Evolutionary conservation across 768 basidiomycete species (phyloP), one percentile per base, ranked within the genome.

Genomic region (Cystofilobasidium macerans): DNA sequence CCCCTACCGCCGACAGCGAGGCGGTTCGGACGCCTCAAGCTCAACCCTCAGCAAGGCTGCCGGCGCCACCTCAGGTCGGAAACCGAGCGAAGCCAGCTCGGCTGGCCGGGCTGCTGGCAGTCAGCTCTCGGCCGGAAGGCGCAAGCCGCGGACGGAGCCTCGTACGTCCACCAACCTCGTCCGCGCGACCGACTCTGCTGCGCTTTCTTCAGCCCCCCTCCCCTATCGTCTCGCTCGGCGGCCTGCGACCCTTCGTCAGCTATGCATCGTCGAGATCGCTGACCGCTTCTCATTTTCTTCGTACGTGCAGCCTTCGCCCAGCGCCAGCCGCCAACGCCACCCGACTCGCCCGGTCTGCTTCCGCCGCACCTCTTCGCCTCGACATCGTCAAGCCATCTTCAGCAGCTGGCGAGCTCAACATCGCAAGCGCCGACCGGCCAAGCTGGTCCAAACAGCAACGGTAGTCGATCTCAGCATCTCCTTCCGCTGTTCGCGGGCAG

Each of bases 71-170:
- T 22, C 22, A 16, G 8, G 22, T 5, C 22, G 22, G 22, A 47
- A 47, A 9, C 45, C 22, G 7, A 22, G 45, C 45, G 51, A 54
- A 8, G 51, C 51, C 24, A 51, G 48, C 48, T 24, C 48, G 42
- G 22, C 4, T 20, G 48, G 24, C 28, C 12, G 5, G 9, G 3
- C 48, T 26, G 7, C 48, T 20, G 22, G 48, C 24, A 51, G 45
- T 18, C 45, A 51, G n/a, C 9, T n/a, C 48, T 26, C 48, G 11
- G 48, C 48, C 20, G 48, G 48, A 6, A 5, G 51, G 28, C 26
- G 51, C 28, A 54, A 54, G 51, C 28, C 32, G 28, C 26, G 51
- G 51, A 54, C 51, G 12, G 51, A 54, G 51, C 51, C 51, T 54
- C 51, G 51, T 54, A 32, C 51, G 30, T 54, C 30, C 14, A 4